These are phyloP conservation scores for Hypomontagnella monticulosa DNA, from an alignment of 495 filamentous ascomycete species.

Conservation along the genomic window DNA sequence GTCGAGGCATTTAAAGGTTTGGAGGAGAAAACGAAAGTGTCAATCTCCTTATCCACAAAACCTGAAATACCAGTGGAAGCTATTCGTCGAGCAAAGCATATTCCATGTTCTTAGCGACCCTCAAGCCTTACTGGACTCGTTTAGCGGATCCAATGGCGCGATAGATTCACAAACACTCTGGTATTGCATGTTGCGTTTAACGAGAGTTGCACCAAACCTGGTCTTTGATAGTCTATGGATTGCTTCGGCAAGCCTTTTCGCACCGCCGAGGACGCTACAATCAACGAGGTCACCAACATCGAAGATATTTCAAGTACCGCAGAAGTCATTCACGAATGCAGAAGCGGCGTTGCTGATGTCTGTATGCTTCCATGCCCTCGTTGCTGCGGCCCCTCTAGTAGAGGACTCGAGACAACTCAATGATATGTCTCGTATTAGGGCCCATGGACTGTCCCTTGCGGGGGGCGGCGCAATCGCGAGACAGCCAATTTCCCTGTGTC, in stretches of 20 bases:
- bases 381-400: constrained; percentile 62
- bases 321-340: constrained; percentile 50
- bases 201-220: constrained; percentile 60
- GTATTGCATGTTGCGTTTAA: constrained; percentile 64
- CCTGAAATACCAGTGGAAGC: constrained; percentile 57
- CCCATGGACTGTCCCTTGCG: constrained; percentile 54
- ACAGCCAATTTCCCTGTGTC: constrained; percentile 56
- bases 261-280: constrained; percentile 67
- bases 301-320: constrained; percentile 51
- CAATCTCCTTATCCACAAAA: constrained; percentile 41
- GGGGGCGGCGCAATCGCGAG: constrained; percentile 48
- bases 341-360: constrained; percentile 62
- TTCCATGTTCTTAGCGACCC: constrained; percentile 78
- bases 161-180: constrained; percentile 62
- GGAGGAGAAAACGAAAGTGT: constrained; percentile 52
- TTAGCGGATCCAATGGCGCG: constrained; percentile 59
- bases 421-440: constrained; percentile 63
- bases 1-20: constrained; percentile 45
- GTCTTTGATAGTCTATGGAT: constrained; percentile 83
- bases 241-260: constrained; percentile 72
- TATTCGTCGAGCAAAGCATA: constrained; percentile 76
- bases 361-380: constrained; percentile 63
- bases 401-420: constrained; percentile 52
- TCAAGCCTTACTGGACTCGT: constrained; percentile 70
- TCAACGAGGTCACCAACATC: constrained; percentile 51